phyloP scores from a whole-genome alignment of 257 asterid genomes.

The Fraxinus anomala region DNA sequence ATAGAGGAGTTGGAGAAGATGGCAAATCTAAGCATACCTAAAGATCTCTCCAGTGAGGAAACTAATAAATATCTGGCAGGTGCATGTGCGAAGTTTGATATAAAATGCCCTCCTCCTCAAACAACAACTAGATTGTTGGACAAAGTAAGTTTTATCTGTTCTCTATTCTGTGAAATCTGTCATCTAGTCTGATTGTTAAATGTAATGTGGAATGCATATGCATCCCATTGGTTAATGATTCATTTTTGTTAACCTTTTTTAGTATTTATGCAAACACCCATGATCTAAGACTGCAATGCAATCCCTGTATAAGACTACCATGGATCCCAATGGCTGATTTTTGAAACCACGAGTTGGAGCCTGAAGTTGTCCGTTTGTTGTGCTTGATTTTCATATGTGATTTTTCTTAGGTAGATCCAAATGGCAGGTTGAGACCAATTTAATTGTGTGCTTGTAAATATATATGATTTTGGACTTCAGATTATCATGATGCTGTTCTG shows the following conservation, averaged over 20 bases:
- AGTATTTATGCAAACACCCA: background rate
- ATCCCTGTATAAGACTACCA: background rate
- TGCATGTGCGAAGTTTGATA: constrained; percentile 70
- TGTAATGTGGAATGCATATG: background rate
- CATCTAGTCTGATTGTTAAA: background rate
- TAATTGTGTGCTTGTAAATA: too few species aligned
- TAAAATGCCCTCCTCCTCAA: constrained; percentile 90
- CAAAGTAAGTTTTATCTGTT: constrained; percentile 49
- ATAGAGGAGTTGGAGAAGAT: constrained; percentile 82
- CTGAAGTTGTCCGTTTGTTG: background rate
- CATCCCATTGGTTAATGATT: background rate
- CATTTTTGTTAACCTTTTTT: background rate
- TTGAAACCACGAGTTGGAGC: background rate
- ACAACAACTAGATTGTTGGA: constrained; percentile 87
- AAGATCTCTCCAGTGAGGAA: constrained; percentile 77
- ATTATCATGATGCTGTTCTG: background rate
- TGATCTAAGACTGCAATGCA: background rate
- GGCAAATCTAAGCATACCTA: constrained; percentile 75
- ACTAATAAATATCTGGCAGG: constrained; percentile 70
- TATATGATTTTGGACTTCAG: background rate
- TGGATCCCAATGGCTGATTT: background rate
- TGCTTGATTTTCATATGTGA: background rate
- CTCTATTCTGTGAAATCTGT: background rate
- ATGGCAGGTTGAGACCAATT: background rate
- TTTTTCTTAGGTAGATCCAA: background rate